phyloP scores from a whole-genome alignment of 2,329 filamentous ascomycete species.

The Teratosphaeriaceae sp. region DNA sequence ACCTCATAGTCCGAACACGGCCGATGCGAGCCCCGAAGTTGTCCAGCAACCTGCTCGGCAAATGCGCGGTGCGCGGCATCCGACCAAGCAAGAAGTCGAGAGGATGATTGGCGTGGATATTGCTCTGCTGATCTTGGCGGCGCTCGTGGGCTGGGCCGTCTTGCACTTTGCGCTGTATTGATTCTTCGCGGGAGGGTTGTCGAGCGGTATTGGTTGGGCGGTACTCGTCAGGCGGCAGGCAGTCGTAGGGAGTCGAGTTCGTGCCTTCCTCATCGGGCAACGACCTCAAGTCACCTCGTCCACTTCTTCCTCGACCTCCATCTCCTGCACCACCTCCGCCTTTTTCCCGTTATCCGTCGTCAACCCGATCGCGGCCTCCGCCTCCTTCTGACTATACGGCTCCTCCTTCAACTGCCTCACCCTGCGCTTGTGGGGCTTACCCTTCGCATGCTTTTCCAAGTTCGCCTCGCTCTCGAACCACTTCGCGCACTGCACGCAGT shows the following conservation, averaged over 20 bases:
- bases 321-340: slow-evolving; percentile 15
- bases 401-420: slow-evolving; percentile 76
- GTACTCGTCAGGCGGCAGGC: too few relatives aligned
- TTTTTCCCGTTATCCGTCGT: slow-evolving; percentile 58
- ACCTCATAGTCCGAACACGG: too few relatives aligned
- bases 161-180: slow-evolving; percentile 6
- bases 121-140: background rate
- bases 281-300: slow-evolving; percentile 2
- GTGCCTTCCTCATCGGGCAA: background rate
- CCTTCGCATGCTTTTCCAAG: slow-evolving; percentile 67
- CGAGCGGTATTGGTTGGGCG: too few relatives aligned
- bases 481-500: slow-evolving; percentile 90
- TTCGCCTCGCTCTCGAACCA: slow-evolving; percentile 87
- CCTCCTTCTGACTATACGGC: slow-evolving; percentile 78
- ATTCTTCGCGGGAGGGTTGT: too few relatives aligned
- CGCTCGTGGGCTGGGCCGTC: slow-evolving; percentile 2
- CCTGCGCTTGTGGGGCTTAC: slow-evolving; percentile 92
- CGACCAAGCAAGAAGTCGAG: background rate
- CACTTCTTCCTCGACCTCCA: slow-evolving; percentile 2
- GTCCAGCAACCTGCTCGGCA: too few relatives aligned
- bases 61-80: too few relatives aligned
- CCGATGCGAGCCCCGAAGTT: too few relatives aligned
- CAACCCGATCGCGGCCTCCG: slow-evolving; percentile 71
- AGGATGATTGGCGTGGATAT: slow-evolving; percentile 1
- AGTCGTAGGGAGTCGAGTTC: too few relatives aligned